Conservation (phyloP, 148 eudicot species). For the Arbutus unedo region DNA sequence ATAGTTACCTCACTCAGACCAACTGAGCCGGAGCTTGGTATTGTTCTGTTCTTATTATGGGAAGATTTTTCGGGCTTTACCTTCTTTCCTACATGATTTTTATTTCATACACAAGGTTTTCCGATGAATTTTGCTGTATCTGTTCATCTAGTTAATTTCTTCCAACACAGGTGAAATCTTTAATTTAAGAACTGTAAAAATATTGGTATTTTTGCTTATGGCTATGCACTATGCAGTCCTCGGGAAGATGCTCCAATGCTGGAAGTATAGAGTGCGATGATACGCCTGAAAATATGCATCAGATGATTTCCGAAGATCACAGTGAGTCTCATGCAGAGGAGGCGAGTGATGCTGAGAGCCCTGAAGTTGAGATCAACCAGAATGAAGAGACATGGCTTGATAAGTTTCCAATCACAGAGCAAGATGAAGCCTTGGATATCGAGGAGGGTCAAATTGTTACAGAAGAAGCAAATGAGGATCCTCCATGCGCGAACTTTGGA, state of each 20-base stretch:
- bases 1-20: background rate
- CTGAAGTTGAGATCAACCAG: constrained; percentile 4
- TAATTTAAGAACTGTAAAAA: background rate
- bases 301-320: background rate
- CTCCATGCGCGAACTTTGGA: background rate
- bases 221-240: constrained; percentile 25
- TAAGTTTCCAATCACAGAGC: constrained; percentile 13
- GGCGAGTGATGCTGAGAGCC: background rate
- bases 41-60: background rate
- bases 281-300: constrained; percentile 7
- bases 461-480: constrained; percentile 25
- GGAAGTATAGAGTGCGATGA: constrained; percentile 13
- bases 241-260: constrained; percentile 29
- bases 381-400: constrained; percentile 8
- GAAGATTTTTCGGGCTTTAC: background rate
- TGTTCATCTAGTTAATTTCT: background rate
- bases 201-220: constrained; percentile 18
- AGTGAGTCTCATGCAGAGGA: constrained; percentile 1
- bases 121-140: background rate
- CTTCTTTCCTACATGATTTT: background rate
- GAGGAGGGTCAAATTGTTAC: constrained; percentile 44
- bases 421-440: constrained; percentile 27
- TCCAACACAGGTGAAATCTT: background rate
- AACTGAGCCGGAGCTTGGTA: background rate
- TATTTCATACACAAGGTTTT: background rate